Conservation (phyloP, 805 yeast genomes). For the Metschnikowia chrysomelidarum region DNA sequence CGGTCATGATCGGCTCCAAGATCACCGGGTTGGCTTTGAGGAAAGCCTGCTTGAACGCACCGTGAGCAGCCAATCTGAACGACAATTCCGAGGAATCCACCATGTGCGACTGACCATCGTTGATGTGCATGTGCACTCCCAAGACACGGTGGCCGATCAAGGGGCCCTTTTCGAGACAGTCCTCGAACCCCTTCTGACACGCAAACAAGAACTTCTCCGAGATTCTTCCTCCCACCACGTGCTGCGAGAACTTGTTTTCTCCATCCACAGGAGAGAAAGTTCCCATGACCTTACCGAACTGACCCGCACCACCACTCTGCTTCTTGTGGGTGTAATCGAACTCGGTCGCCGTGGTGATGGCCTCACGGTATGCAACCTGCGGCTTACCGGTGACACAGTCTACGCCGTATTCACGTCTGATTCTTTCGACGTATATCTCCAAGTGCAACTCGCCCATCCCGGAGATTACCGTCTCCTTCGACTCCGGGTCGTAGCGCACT, state of each 20-base stretch:
- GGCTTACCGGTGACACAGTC: constrained; percentile 96
- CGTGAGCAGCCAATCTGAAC: constrained; percentile 86
- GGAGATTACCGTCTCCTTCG: constrained; percentile 90
- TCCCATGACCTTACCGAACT: constrained; percentile 95
- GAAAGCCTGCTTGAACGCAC: constrained; percentile 92
- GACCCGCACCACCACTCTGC: constrained; percentile 99
- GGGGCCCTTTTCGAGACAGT: constrained; percentile 94
- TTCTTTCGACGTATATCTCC: constrained; percentile 97
- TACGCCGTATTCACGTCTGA: constrained; percentile 95
- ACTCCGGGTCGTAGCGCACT: constrained; percentile 84
- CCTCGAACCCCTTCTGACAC: constrained; percentile 94
- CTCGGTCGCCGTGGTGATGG: constrained; percentile 66
- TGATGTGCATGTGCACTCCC: constrained; percentile 88
- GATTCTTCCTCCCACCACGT: constrained; percentile 94
- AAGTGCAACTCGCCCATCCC: constrained; percentile 99
- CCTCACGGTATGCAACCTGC: constrained; percentile 96
- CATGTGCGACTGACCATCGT: constrained; percentile 96
- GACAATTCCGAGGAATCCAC: constrained; percentile 97
- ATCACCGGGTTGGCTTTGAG: constrained; percentile 79
- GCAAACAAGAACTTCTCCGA: constrained; percentile 93
- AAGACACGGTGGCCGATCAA: constrained; percentile 90
- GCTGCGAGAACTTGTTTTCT: constrained; percentile 76
- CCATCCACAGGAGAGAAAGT: constrained; percentile 61
- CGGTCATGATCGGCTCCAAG: constrained; percentile 95
- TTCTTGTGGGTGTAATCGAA: constrained; percentile 96